phyloP scores from a whole-genome alignment of 2,329 filamentous ascomycete species.

The Trematosphaeria pertusa region DNA sequence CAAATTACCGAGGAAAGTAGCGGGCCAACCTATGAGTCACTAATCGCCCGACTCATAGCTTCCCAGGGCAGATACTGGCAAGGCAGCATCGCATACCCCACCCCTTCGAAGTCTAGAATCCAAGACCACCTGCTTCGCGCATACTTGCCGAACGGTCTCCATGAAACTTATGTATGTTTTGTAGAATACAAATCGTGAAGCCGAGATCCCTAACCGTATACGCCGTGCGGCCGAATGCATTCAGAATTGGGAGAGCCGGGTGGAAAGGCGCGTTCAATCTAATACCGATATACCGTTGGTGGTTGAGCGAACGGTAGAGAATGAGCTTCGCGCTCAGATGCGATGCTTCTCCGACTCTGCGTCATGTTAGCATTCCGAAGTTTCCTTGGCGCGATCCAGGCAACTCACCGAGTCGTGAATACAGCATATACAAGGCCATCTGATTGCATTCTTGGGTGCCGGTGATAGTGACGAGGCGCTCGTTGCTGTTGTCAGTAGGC shows the following conservation, averaged over 20 bases:
- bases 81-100: no score
- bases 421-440: constrained; percentile 99
- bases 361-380: constrained; percentile 6
- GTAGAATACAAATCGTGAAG: constrained; percentile 19
- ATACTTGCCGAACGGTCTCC: constrained; percentile 1
- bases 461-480: constrained; percentile 95
- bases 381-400: constrained; percentile 11
- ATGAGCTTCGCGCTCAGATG: constrained; percentile 54
- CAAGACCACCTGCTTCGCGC: background rate
- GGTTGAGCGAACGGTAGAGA: no score
- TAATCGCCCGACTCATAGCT: no score
- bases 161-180: no score
- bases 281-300: no score
- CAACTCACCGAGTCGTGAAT: constrained; percentile 86
- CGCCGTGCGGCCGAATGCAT: constrained; percentile 29
- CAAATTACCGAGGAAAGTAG: constrained; percentile 1
- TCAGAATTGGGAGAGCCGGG: no score
- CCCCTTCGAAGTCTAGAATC: no score
- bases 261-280: no score
- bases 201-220: constrained; percentile 16
- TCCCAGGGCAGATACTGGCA: no score
- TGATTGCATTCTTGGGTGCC: constrained; percentile 98
- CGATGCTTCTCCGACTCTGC: constrained; percentile 80
- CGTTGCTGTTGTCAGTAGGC: constrained; percentile 98
- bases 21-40: no score